phyloP scores from a whole-genome alignment of 345 rosid species.

The Populus tremula region DNA sequence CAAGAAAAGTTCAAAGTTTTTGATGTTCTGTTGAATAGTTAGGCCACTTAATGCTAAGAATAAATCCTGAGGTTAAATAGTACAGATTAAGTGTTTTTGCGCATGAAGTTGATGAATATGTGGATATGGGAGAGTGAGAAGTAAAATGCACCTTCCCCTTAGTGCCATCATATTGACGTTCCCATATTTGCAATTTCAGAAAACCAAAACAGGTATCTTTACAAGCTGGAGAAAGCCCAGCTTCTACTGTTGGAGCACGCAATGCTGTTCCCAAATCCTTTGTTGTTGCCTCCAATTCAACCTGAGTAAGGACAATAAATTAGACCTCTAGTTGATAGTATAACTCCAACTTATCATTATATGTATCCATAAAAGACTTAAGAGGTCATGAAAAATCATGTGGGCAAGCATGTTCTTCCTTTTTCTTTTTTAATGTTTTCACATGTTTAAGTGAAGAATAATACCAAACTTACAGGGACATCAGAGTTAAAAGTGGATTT shows the following conservation, averaged over 20 bases:
- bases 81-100: no score
- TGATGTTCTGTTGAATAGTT: no score
- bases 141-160: slow-evolving; percentile 71
- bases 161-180: slow-evolving; percentile 58
- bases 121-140: not conserved
- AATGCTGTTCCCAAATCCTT: slow-evolving; percentile 71
- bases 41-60: no score
- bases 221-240: slow-evolving; percentile 85
- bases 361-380: not conserved
- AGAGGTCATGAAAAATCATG: not conserved
- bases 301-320: slow-evolving; percentile 40
- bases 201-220: slow-evolving; percentile 76
- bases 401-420: not conserved
- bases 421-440: not conserved
- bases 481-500: not conserved
- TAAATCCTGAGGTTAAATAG: no score
- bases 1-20: no score
- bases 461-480: not conserved
- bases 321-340: not conserved
- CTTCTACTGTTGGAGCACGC: slow-evolving; percentile 84
- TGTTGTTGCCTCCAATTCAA: slow-evolving; percentile 74
- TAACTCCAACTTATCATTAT: not conserved
- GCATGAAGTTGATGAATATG: not conserved
- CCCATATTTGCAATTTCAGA: slow-evolving; percentile 79
- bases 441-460: slow-evolving; percentile 1